Conservation (phyloP, 257 asterid species). For the Lycium barbarum region DNA sequence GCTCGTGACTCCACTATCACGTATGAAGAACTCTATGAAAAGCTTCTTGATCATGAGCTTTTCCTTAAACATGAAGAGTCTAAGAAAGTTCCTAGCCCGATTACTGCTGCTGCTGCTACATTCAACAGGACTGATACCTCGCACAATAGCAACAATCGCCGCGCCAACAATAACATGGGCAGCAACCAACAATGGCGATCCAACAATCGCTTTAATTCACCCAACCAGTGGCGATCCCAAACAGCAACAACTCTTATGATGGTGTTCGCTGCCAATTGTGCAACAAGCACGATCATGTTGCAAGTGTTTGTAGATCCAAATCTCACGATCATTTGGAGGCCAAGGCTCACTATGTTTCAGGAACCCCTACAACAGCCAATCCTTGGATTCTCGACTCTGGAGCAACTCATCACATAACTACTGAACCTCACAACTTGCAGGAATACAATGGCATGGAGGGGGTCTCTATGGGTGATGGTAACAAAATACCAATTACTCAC, state of each 20-base stretch:
- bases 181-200: neutral
- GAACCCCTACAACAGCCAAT: too few species aligned
- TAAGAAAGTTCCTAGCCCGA: neutral
- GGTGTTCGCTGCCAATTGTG: neutral
- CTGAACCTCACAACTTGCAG: neutral
- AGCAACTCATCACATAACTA: neutral
- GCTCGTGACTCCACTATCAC: neutral
- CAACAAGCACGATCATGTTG: neutral
- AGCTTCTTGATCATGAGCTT: neutral
- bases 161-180: neutral
- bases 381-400: too few species aligned
- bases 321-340: too few species aligned
- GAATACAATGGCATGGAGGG: neutral
- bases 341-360: too few species aligned
- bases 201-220: neutral
- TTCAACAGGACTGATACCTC: neutral
- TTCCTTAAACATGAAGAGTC: neutral
- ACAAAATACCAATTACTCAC: neutral
- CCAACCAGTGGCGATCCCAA: neutral
- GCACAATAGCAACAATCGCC: neutral
- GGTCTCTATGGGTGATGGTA: neutral
- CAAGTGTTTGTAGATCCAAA: too few species aligned
- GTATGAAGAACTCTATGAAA: neutral
- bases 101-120: neutral
- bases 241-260: neutral